These are phyloP conservation scores for Aspergillus persii DNA, from an alignment of 2,329 filamentous ascomycete genomes.

Conservation along the genomic window DNA sequence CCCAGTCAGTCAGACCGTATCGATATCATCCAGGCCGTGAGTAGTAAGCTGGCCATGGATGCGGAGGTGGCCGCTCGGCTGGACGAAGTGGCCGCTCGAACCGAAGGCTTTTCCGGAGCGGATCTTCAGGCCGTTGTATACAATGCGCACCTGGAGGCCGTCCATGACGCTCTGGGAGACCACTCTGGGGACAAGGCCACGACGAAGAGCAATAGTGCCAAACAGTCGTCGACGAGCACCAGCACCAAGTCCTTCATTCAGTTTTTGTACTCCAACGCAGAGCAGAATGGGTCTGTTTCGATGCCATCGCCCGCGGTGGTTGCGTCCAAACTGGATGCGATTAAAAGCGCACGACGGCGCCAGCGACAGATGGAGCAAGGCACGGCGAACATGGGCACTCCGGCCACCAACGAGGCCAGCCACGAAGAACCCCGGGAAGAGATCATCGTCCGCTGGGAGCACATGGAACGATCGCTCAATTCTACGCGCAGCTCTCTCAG, in stretches of 20 bases:
- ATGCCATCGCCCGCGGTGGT: slow-evolving; percentile 78
- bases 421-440: slow-evolving; percentile 54
- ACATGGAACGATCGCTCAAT: slow-evolving; percentile 73
- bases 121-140: slow-evolving; percentile 94
- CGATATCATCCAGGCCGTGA: slow-evolving; percentile 85
- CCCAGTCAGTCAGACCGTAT: slow-evolving; percentile 75
- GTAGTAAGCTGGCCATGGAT: slow-evolving; percentile 72
- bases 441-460: slow-evolving; percentile 79
- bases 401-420: slow-evolving; percentile 22
- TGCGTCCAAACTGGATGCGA: slow-evolving; percentile 73
- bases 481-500: slow-evolving; percentile 82
- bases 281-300: slow-evolving; percentile 54
- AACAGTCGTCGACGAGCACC: slow-evolving; percentile 29
- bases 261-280: slow-evolving; percentile 70
- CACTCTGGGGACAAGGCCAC: slow-evolving; percentile 41
- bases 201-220: slow-evolving; percentile 25
- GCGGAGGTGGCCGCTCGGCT: slow-evolving; percentile 63
- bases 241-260: slow-evolving; percentile 62
- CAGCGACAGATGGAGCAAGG: slow-evolving; percentile 54
- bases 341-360: slow-evolving; percentile 69
- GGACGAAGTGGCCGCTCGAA: slow-evolving; percentile 71
- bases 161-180: slow-evolving; percentile 82
- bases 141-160: slow-evolving; percentile 94
- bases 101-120: slow-evolving; percentile 88
- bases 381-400: slow-evolving; percentile 12